Percentiles rank a stretch among this genome's conserved stretches.
Evolutionary conservation across 495 filamentous ascomycete genomes (phyloP).

Genomic region (Melanomma pulvis-pyrius): DNA sequence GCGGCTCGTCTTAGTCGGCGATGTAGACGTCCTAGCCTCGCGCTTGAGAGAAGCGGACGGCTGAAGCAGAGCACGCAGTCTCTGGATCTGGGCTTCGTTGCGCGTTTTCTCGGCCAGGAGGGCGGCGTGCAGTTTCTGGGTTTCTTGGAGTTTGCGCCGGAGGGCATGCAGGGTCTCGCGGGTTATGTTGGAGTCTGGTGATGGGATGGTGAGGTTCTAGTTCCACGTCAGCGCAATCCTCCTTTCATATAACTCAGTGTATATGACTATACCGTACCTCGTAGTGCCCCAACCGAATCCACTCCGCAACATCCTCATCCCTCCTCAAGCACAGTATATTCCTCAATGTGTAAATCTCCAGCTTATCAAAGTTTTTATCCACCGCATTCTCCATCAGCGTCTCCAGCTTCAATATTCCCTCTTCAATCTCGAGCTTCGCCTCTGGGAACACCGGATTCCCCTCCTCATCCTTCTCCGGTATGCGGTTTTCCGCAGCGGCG

Average conservation of each 20-base stretch:
- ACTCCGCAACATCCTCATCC: conserved; percentile 72
- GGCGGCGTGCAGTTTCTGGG: conserved; percentile 73
- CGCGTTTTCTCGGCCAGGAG: conserved; percentile 73
- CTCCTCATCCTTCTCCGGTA: conserved; percentile 58
- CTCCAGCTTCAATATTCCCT: conserved; percentile 89
- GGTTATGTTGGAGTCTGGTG: conserved; percentile 41
- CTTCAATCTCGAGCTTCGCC: conserved; percentile 78
- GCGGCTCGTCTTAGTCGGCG: conserved; percentile 9
- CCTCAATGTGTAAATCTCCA: conserved; percentile 82
- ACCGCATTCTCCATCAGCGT: conserved; percentile 84
- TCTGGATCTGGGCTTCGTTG: conserved; percentile 71
- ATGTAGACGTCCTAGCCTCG: conserved; percentile 23
- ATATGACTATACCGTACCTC: conserved; percentile 53
- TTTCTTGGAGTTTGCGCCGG: conserved; percentile 78
- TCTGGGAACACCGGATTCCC: conserved; percentile 44
- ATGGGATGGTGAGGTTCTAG: conserved; percentile 35
- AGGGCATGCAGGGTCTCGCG: conserved; percentile 68
- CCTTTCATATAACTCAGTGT: background rate
- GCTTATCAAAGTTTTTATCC: conserved; percentile 76
- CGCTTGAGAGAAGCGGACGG: conserved; percentile 40
- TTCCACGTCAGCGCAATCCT: background rate
- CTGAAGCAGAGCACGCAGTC: conserved; percentile 62
- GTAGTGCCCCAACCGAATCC: conserved; percentile 85
- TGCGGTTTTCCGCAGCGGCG: conserved; percentile 42
- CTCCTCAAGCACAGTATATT: conserved; percentile 81